These are phyloP conservation scores for Xylaria scruposa DNA, from an alignment of 495 filamentous ascomycete genomes.

Conservation along the genomic window DNA sequence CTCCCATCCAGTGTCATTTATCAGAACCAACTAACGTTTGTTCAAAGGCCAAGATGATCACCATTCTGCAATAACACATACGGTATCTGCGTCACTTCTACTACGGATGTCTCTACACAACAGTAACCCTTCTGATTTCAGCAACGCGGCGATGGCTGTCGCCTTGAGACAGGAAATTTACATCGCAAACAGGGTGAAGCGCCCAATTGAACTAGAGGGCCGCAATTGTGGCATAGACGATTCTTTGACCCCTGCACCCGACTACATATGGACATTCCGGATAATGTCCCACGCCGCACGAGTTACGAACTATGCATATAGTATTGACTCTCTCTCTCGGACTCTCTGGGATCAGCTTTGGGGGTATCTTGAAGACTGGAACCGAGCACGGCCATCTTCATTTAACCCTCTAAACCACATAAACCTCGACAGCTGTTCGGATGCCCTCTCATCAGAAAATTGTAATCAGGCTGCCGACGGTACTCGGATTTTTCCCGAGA, in stretches of 20 bases:
- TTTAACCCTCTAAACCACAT: not conserved
- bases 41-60: not conserved
- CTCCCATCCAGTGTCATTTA: not conserved
- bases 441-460: not conserved
- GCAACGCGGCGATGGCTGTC: not conserved
- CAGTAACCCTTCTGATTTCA: not conserved
- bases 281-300: slow-evolving; percentile 4
- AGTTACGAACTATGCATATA: slow-evolving; percentile 3
- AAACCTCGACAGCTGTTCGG: not conserved
- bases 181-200: not conserved
- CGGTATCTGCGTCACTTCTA: not conserved
- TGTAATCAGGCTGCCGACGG: not conserved
- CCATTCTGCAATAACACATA: slow-evolving; percentile 3
- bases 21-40: not conserved
- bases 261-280: not conserved
- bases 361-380: not conserved
- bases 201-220: not conserved
- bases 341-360: not conserved
- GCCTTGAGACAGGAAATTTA: slow-evolving; percentile 8
- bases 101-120: not conserved
- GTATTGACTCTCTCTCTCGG: not conserved
- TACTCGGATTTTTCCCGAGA: not conserved
- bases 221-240: slow-evolving; percentile 1
- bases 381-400: not conserved
- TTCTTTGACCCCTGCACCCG: not conserved